Evolutionary conservation across 495 filamentous ascomycete species (phyloP), one percentile per base, ranked within the genome.

Genomic region (Neurospora cerealis): DNA sequence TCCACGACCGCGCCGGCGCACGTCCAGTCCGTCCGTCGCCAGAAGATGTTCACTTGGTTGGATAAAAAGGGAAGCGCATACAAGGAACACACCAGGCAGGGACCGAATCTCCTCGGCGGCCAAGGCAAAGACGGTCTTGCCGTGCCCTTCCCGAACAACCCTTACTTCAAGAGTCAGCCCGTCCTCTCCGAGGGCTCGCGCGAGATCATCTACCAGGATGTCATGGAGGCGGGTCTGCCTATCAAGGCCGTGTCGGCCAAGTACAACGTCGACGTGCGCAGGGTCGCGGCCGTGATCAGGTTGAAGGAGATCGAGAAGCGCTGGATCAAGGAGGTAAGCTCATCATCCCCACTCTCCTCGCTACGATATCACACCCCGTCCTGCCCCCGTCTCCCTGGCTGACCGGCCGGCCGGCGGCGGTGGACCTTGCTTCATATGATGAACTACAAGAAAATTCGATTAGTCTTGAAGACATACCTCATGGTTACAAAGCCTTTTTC

Each of bases 401-500:
- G 5, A 2, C 54, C 54, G 15, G 7, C 24, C 28, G 15, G 54
- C 15, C 15, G 54, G 28, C 28, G 54, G 32, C 54, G 28, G 32
- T 28, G 48, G 48, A 34, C 54, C 24, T 74, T 74, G 73, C 38
- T 73, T 80, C 71, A 66, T 69, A 85, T 87, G 85, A 87, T 89
- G 86, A 86, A 76, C 91, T 91, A 91, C 90, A 92, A 93, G 86
- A 88, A 87, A 88, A 88, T 89, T 90, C 94, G 95, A 98, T 99
- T 97, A 97, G 95, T 98, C 95, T 98, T 95, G 86, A 98, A 97
- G 95, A 98, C 93, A 89, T 77, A 84, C 75, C 85, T 79, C 82
- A 89, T 94, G 92, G 89, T 93, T 93, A 94, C 83, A 90, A 86
- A 71, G 72, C 71, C 69, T 69, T 54, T 44, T 74, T 40, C 11